phyloP scores from a whole-genome alignment of 2,329 filamentous ascomycete genomes.

The Cryphonectria radicalis region DNA sequence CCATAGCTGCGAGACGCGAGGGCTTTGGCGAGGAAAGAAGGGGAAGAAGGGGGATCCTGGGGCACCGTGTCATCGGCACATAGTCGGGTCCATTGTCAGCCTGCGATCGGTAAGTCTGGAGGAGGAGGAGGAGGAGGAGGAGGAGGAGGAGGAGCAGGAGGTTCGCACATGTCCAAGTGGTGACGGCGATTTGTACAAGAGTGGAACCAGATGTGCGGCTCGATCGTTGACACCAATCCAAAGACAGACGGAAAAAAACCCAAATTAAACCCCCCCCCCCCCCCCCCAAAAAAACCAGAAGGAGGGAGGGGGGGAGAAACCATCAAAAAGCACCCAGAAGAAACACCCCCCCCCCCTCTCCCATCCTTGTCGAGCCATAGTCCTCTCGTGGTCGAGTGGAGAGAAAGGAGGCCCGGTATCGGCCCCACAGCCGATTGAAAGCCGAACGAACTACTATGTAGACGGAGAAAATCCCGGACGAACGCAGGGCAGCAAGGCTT shows the following conservation, averaged over 20 bases:
- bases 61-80: slow-evolving; percentile 7
- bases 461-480: slow-evolving; percentile 5
- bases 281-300: too few species aligned
- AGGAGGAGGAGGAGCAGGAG: neutral
- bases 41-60: neutral
- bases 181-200: slow-evolving; percentile 17
- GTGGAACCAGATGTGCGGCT: slow-evolving; percentile 21
- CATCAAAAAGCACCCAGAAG: too few species aligned
- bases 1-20: slow-evolving; percentile 17
- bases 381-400: slow-evolving; percentile 8
- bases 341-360: neutral
- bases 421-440: slow-evolving; percentile 25
- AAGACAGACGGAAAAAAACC: slow-evolving; percentile 8
- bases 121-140: neutral
- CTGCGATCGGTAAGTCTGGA: neutral
- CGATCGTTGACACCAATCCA: slow-evolving; percentile 9
- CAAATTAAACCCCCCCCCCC: too few species aligned
- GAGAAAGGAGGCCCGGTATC: slow-evolving; percentile 25
- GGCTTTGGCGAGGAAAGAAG: neutral
- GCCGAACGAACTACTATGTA: neutral
- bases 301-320: too few species aligned
- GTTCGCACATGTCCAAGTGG: slow-evolving; percentile 4
- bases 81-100: neutral
- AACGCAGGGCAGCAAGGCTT: neutral
- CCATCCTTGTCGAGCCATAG: neutral